Conservation (phyloP, 768 basidiomycete species). For the Boletus subparvulus region DNA sequence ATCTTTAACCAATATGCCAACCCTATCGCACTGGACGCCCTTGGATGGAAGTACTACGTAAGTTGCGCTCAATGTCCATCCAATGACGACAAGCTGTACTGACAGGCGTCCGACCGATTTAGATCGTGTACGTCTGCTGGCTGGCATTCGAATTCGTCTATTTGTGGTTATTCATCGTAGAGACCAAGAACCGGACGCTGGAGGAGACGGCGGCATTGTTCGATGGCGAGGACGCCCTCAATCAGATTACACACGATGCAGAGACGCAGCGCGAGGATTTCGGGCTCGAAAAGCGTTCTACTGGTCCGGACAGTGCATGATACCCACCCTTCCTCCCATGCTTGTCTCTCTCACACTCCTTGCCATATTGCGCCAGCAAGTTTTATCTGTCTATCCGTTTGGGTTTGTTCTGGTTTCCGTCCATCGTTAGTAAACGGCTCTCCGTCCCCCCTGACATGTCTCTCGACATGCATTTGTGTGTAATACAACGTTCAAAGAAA, state of each 20-base stretch:
- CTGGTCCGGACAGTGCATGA: conserved; percentile 6
- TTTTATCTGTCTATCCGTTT: background rate
- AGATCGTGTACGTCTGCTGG: conserved; percentile 73
- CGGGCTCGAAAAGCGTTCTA: conserved; percentile 20
- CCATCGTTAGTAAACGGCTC: background rate
- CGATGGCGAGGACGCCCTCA: conserved; percentile 61
- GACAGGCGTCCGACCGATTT: background rate
- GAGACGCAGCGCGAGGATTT: conserved; percentile 17
- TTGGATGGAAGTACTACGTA: conserved; percentile 79
- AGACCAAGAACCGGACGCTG: conserved; percentile 71
- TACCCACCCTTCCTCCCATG: background rate
- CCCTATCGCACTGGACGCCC: conserved; percentile 64
- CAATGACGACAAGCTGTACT: background rate
- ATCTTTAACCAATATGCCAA: conserved; percentile 92
- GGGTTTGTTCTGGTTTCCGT: background rate
- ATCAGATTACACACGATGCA: conserved; percentile 32
- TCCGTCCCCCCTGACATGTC: background rate
- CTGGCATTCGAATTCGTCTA: conserved; percentile 64
- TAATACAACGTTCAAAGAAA: background rate
- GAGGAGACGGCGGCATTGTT: conserved; percentile 84
- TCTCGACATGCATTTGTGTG: background rate
- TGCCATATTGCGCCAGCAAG: background rate
- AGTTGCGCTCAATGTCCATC: conserved; percentile 15
- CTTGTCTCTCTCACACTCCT: background rate
- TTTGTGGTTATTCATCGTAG: conserved; percentile 65